A percentile compares a stretch with the other conserved stretches of the same genome.
These are phyloP conservation scores for Pseudocercospora ulei DNA, from an alignment of 2,329 filamentous ascomycete species.

Conservation along the genomic window DNA sequence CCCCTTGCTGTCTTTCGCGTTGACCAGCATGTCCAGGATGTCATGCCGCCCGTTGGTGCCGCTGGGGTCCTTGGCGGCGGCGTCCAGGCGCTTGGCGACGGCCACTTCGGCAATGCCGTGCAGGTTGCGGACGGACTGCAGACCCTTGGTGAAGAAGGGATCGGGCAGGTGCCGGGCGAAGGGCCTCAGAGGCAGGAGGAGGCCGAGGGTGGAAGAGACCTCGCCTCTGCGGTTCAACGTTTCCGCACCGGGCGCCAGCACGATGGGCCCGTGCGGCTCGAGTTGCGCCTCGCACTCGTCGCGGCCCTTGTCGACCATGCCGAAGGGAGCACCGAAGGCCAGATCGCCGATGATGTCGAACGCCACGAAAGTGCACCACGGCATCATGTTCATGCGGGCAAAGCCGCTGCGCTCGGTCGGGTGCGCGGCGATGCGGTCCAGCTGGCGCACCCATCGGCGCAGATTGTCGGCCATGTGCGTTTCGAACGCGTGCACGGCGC, in stretches of 20 bases:
- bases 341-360: slow-evolving; percentile 26
- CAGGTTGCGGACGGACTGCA: slow-evolving; percentile 21
- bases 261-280: slow-evolving; percentile 17
- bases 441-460: slow-evolving; percentile 20
- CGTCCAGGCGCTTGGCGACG: slow-evolving; percentile 28
- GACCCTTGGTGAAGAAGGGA: slow-evolving; percentile 26
- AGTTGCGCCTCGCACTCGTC: slow-evolving; percentile 24
- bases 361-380: slow-evolving; percentile 25
- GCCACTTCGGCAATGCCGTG: slow-evolving; percentile 29
- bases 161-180: slow-evolving; percentile 25
- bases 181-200: slow-evolving; percentile 19
- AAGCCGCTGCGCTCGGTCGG: slow-evolving; percentile 13
- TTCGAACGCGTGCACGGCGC: slow-evolving; percentile 32
- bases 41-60: slow-evolving; percentile 24
- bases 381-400: slow-evolving; percentile 24
- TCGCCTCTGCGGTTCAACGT: slow-evolving; percentile 24
- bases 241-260: slow-evolving; percentile 20
- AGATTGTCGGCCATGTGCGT: slow-evolving; percentile 30
- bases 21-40: slow-evolving; percentile 31
- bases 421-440: slow-evolving; percentile 19
- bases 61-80: slow-evolving; percentile 7
- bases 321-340: slow-evolving; percentile 28
- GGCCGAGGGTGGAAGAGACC: slow-evolving; percentile 22
- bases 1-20: slow-evolving; percentile 29
- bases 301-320: slow-evolving; percentile 24